Evolutionary conservation across 257 asterid species (phyloP), one percentile per base, ranked within the genome.

Genomic region (Solanum commersonii): DNA sequence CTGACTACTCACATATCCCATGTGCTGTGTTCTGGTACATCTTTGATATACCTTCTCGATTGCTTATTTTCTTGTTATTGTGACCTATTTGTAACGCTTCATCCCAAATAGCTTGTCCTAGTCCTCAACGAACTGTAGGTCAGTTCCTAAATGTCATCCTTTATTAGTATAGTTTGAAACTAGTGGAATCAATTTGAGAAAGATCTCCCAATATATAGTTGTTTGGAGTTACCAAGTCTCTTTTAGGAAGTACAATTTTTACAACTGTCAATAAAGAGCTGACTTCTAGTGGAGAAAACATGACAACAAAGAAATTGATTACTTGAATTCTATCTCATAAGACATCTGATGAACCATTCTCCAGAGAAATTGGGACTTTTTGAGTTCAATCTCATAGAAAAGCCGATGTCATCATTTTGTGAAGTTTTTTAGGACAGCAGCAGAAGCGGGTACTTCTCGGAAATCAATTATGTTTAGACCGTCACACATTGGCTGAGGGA

Each of bases 21-120:
- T 95, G 94, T 89, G 99, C 99, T 31, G 98, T 94, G 70, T 97
- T 97, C 96, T 93, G 99, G 99, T 97, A 86, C 87, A 33, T 88
- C 83, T 88, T 87, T 83, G 49, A 44, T 44, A 29, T 46, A 86
- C 82, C 72, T 60, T 86, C 27, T 52, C 20, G 86, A 38, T 29
- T 68, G 33, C 67, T 31, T 87, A 18, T 83, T 18, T 42, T 35
- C 35, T 4, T 72, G 23, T 40, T 27, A 16, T 56, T 23, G 12
- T 74, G n/a, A 25, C 27, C 63, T 33, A 0, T 79, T 72, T 65
- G 60, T 82, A 46, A 49, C 2, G 20, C 70, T 46, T 34, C 70
- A 82, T 29, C 85, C 40, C 68, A 29, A 46, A 82, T 49, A 46
- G 42, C 85, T 49, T 82, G 42, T 10, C 85, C 85, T 15, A 44